These are phyloP conservation scores for Suillus brevipes DNA, from an alignment of 768 basidiomycete genomes.

Conservation along the genomic window DNA sequence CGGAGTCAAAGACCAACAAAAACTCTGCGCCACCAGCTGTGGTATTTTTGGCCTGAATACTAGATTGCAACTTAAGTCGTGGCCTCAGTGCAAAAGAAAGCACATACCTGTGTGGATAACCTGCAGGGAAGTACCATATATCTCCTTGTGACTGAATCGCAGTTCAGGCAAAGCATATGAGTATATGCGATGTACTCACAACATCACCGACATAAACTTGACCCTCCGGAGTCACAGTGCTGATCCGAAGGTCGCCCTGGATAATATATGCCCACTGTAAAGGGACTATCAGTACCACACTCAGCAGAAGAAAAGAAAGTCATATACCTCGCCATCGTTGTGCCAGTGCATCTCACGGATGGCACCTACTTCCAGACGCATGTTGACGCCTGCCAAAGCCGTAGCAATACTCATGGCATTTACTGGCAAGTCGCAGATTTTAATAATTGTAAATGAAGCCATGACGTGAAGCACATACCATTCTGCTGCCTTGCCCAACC, in stretches of 20 bases:
- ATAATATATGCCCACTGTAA: slow-evolving; percentile 55
- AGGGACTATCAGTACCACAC: neutral
- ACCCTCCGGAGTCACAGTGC: slow-evolving; percentile 53
- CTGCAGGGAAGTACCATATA: slow-evolving; percentile 62
- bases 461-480: slow-evolving; percentile 31
- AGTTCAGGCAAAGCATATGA: slow-evolving; percentile 18
- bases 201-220: slow-evolving; percentile 53
- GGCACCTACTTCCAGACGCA: slow-evolving; percentile 43
- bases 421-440: slow-evolving; percentile 30
- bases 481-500: slow-evolving; percentile 70
- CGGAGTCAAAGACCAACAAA: slow-evolving; percentile 45
- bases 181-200: slow-evolving; percentile 33
- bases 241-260: slow-evolving; percentile 48
- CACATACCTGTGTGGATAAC: slow-evolving; percentile 45
- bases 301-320: neutral
- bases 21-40: slow-evolving; percentile 51
- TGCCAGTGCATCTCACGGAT: slow-evolving; percentile 51
- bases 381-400: slow-evolving; percentile 41
- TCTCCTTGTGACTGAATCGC: slow-evolving; percentile 37
- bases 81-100: too few relatives aligned
- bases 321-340: slow-evolving; percentile 31
- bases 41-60: slow-evolving; percentile 52
- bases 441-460: slow-evolving; percentile 15
- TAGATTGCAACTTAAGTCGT: slow-evolving; percentile 7
- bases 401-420: slow-evolving; percentile 41